Conservation (phyloP, 1,139 yeast species). For the Yamadazyma kanchanaburiensis region DNA sequence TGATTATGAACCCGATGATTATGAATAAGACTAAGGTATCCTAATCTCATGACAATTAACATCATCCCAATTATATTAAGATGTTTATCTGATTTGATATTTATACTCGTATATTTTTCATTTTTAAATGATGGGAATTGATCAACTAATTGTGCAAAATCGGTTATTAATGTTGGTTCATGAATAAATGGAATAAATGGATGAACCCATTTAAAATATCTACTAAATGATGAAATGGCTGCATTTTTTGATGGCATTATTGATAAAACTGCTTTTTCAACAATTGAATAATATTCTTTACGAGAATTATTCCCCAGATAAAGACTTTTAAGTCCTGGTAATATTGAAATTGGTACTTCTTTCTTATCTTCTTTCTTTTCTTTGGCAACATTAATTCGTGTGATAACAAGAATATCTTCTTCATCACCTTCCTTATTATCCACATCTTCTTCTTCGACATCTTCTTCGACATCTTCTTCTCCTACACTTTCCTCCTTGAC, state of each 20-base stretch:
- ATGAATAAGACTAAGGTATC: constrained; percentile 40
- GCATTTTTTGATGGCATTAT: constrained; percentile 31
- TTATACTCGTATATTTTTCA: constrained; percentile 19
- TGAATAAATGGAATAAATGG: constrained; percentile 40
- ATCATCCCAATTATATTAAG: constrained; percentile 30
- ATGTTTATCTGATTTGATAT: constrained; percentile 30
- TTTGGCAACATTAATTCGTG: constrained; percentile 10
- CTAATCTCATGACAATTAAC: constrained; percentile 31
- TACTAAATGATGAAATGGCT: constrained; percentile 26
- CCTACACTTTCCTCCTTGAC: constrained; percentile 6
- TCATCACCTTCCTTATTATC: constrained; percentile 10
- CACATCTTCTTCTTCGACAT: constrained; percentile 11
- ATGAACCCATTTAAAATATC: constrained; percentile 38
- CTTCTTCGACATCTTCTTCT: constrained; percentile 11
- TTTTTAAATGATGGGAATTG: constrained; percentile 21
- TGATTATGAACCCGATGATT: constrained; percentile 28
- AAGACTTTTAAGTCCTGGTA: constrained; percentile 21
- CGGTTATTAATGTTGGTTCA: constrained; percentile 25
- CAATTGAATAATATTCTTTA: constrained; percentile 26
- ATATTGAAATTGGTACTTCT: constrained; percentile 10
- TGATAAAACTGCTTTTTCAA: constrained; percentile 25
- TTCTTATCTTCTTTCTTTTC: constrained; percentile 8
- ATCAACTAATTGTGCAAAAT: constrained; percentile 25
- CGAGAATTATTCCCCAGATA: constrained; percentile 17
- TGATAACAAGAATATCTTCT: constrained; percentile 13